Base-by-base conservation (phyloP, 116 monocot genomes). In the Phalaenopsis hybrid region DNA sequence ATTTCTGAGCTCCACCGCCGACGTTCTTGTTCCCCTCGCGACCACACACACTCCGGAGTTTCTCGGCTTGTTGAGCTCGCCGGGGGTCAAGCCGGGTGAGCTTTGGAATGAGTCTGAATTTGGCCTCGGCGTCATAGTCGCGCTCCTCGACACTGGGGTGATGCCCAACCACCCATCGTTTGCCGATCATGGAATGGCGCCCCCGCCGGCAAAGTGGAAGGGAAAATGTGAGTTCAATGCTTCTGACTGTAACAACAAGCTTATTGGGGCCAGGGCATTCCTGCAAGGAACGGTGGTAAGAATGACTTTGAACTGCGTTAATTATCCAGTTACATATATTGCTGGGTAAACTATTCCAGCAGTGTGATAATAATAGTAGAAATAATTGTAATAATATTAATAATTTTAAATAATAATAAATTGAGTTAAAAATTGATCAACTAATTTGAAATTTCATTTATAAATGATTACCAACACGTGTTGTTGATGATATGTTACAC, bases 151-250 rank as follows among this genome's bases (percentile, higher is more conserved):
- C 68, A 86, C 85, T 20, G 91, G 91, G 0, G 13, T 91, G 11
- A 4, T 21, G 2, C 81, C 83, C 1, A 31, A 25, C 20, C 91
- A 91, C 52, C 81, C 88, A 4, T 91, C 91, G 2, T 91, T 88
- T 78, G n/a, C 68, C 21, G 86, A 78, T 44, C 16, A 75, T 2
- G 85, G 79, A 5, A 86, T 86, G 77, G 20, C 69, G 31, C 58
- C 75, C 0, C 74, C 84, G 16, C 88, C 91, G 0, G 13, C 86
- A 31, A 91, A 81, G 58, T 91, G 91, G 91, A 88, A 83, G 44
- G 91, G 91, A 0, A n/a, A 16, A 12, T 91, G 91, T 51, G 58
- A 45, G 0, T 86, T 83, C 81, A 33, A 43, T 2, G 3, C 6
- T 0, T 15, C 75, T 4, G 18, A 28, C 75, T 83, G 83, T 41